Conservation (phyloP, 2,329 filamentous ascomycete genomes). For the Diaporthe eres region DNA sequence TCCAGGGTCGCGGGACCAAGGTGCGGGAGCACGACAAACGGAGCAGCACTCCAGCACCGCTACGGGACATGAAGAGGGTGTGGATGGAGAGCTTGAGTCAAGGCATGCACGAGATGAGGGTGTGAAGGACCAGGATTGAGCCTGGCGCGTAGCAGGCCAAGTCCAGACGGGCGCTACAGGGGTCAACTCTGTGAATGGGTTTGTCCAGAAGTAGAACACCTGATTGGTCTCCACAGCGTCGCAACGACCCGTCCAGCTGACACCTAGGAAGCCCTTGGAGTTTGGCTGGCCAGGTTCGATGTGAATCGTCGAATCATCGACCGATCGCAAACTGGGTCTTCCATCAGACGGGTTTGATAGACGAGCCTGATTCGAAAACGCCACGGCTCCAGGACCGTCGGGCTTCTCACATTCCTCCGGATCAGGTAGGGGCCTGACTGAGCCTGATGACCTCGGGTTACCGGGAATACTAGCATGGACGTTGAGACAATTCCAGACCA, state of each 20-base stretch:
- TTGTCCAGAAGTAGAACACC: conserved; percentile 33
- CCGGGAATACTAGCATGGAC: conserved; percentile 11
- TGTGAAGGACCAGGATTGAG: conserved; percentile 39
- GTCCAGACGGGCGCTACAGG: conserved; percentile 31
- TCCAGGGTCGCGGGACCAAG: conserved; percentile 36
- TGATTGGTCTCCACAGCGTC: conserved; percentile 40
- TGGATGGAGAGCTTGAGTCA: conserved; percentile 39
- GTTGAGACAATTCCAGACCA: conserved; percentile 14
- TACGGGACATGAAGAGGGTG: conserved; percentile 37
- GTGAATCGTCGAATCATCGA: conserved; percentile 37
- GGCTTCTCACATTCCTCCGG: conserved; percentile 10
- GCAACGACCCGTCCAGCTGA: conserved; percentile 41
- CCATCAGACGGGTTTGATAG: conserved; percentile 32
- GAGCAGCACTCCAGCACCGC: conserved; percentile 13
- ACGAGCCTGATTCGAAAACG: conserved; percentile 37
- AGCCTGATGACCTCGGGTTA: conserved; percentile 1
- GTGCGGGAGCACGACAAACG: conserved; percentile 29
- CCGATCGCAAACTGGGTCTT: conserved; percentile 31
- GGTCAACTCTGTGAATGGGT: conserved; percentile 28
- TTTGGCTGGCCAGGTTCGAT: conserved; percentile 32
- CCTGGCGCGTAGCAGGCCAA: conserved; percentile 40
- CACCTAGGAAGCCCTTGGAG: conserved; percentile 18
- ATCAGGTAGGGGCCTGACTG: conserved; percentile 27
- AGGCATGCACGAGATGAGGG: conserved; percentile 37
- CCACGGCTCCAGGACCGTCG: conserved; percentile 36